Percentiles rank a stretch among this genome's conserved stretches.
phyloP scores from a whole-genome alignment of 495 filamentous ascomycete species.

The Saxophila tyrrhenica region DNA sequence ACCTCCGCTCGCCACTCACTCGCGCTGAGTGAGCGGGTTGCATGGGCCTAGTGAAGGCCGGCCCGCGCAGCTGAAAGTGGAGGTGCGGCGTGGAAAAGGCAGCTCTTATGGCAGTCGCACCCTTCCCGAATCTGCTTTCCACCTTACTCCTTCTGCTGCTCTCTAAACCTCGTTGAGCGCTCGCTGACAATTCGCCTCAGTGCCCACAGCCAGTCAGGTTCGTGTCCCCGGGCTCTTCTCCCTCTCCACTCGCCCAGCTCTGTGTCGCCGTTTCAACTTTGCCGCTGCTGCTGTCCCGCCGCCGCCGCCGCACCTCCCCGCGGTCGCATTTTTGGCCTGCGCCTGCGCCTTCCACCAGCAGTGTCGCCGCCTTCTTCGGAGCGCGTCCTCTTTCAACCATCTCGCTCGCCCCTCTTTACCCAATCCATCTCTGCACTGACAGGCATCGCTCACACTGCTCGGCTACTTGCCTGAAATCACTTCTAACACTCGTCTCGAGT shows the following conservation, averaged over 20 bases:
- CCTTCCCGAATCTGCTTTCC: not conserved
- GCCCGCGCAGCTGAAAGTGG: conserved; percentile 1
- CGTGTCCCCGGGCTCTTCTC: too few relatives aligned
- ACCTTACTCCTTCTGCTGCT: conserved; percentile 3
- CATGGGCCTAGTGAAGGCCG: not conserved
- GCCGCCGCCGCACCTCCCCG: not conserved
- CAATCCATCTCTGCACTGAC: not conserved
- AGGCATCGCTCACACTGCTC: not conserved
- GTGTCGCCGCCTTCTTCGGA: not conserved
- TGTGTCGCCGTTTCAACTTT: not conserved
- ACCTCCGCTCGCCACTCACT: not conserved
- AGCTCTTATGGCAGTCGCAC: not conserved
- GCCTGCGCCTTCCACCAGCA: not conserved
- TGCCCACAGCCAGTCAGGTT: not conserved
- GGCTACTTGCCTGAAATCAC: not conserved
- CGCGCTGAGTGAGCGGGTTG: not conserved
- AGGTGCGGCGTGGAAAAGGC: not conserved
- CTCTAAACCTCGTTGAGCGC: conserved; percentile 8
- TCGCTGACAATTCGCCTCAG: not conserved
- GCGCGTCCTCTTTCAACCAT: not conserved
- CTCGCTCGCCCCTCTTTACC: not conserved
- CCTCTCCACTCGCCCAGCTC: not conserved
- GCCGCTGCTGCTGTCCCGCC: not conserved
- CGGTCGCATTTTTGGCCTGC: not conserved
- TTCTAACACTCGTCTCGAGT: not conserved